These are phyloP conservation scores for Ceratobasidium papillatum DNA, from an alignment of 1,284 basidiomycete species.

Conservation along the genomic window DNA sequence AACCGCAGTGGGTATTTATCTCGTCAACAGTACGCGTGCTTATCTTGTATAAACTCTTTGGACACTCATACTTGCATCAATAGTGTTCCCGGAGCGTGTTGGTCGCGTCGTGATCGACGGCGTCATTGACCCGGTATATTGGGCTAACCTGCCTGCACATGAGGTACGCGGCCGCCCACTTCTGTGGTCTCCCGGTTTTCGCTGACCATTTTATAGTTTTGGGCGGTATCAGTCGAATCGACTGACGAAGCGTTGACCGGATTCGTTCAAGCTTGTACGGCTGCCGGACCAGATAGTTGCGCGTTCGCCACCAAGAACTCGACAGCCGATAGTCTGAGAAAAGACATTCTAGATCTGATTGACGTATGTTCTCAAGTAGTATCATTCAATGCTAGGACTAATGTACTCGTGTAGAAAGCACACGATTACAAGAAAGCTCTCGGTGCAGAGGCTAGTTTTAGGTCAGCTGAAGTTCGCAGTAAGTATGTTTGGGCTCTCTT, in stretches of 20 bases:
- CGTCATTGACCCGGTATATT: slow-evolving; percentile 37
- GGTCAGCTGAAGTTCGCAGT: slow-evolving; percentile 15
- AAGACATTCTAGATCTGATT: not conserved
- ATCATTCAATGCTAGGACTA: not conserved
- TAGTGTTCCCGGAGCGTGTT: slow-evolving; percentile 41
- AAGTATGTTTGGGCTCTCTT: not conserved
- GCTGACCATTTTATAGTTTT: not conserved
- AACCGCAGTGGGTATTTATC: slow-evolving; percentile 41
- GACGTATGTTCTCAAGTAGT: not conserved
- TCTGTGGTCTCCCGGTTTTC: not conserved
- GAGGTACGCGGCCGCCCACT: slow-evolving; percentile 15
- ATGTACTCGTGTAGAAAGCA: not conserved
- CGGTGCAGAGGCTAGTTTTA: not conserved
- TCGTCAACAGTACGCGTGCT: slow-evolving; percentile 36
- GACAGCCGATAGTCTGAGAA: not conserved
- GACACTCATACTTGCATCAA: not conserved
- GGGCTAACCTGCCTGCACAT: not conserved
- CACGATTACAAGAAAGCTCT: not conserved
- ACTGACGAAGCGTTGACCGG: slow-evolving; percentile 9
- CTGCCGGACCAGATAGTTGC: slow-evolving; percentile 28
- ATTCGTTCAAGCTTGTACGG: slow-evolving; percentile 23
- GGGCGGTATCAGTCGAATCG: not conserved
- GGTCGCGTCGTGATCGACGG: slow-evolving; percentile 42
- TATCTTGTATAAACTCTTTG: not conserved
- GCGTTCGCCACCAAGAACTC: slow-evolving; percentile 8